phyloP scores from a whole-genome alignment of 768 basidiomycete species.

The Trametes coccinea region DNA sequence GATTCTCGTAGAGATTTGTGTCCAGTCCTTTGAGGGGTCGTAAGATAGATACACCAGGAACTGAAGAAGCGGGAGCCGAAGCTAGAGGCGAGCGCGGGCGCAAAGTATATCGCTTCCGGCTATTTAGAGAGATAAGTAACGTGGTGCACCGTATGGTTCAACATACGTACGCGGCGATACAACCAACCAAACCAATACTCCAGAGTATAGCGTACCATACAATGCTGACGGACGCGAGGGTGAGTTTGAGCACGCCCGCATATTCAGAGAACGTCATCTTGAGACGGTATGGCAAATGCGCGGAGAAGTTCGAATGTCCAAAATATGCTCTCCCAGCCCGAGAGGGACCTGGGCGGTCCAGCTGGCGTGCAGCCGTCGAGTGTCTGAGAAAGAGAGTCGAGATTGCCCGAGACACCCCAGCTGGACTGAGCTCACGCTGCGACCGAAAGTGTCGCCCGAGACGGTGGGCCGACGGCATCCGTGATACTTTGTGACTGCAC shows the following conservation, averaged over 20 bases:
- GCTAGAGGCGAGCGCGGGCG: slow-evolving; percentile 63
- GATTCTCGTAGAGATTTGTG: slow-evolving; percentile 92
- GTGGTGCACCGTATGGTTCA: too few species aligned
- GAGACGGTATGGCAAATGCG: neutral
- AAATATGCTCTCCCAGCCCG: neutral
- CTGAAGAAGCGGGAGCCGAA: slow-evolving; percentile 44
- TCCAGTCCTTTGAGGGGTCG: slow-evolving; percentile 95
- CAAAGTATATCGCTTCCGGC: slow-evolving; percentile 73
- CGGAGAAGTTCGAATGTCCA: neutral
- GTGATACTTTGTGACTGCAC: neutral
- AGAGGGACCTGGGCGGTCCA: too few species aligned
- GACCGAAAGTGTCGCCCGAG: too few species aligned
- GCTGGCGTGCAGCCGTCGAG: too few species aligned
- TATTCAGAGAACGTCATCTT: neutral
- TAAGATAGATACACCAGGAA: slow-evolving; percentile 91
- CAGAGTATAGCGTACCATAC: slow-evolving; percentile 46
- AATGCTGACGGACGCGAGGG: slow-evolving; percentile 25
- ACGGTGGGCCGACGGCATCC: too few species aligned
- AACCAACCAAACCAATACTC: slow-evolving; percentile 35
- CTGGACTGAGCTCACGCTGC: too few species aligned
- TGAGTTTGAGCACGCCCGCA: slow-evolving; percentile 15
- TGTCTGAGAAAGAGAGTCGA: too few species aligned
- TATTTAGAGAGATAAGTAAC: slow-evolving; percentile 30
- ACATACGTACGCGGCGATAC: slow-evolving; percentile 31
- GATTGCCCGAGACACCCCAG: too few species aligned